These are phyloP conservation scores for Sanghuangporus sanghuang DNA, from an alignment of 1,284 basidiomycete genomes.

Conservation along the genomic window DNA sequence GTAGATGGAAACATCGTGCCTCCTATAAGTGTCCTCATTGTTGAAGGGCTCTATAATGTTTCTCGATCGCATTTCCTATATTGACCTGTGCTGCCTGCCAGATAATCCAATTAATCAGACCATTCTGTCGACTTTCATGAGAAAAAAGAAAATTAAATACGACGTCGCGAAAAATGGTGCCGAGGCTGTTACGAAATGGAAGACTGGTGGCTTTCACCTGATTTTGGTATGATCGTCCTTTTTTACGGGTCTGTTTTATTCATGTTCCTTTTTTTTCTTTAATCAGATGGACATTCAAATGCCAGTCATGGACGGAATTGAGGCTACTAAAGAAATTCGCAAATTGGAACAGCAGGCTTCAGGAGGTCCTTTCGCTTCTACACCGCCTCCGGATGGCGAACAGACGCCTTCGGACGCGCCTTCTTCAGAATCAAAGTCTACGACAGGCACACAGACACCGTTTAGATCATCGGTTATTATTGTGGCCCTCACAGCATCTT, in stretches of 20 bases:
- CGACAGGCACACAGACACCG: constrained; percentile 43
- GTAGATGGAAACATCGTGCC: constrained; percentile 68
- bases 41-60: constrained; percentile 64
- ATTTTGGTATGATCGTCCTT: constrained; percentile 67
- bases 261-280: constrained; percentile 6
- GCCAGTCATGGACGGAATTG: constrained; percentile 97
- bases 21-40: constrained; percentile 93
- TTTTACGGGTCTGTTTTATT: constrained; percentile 5
- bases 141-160: constrained; percentile 93
- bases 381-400: constrained; percentile 53
- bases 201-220: constrained; percentile 89
- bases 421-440: constrained; percentile 38
- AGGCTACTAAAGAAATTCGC: constrained; percentile 95
- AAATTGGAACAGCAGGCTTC: constrained; percentile 73
- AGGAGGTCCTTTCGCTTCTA: constrained; percentile 66
- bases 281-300: constrained; percentile 99
- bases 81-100: constrained; percentile 29
- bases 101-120: constrained; percentile 99
- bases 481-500: constrained; percentile 95
- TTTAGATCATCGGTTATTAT: constrained; percentile 96
- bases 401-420: constrained; percentile 49
- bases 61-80: not conserved
- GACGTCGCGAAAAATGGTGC: constrained; percentile 93
- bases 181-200: constrained; percentile 97
- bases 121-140: constrained; percentile 94